These are phyloP conservation scores for Solanum hybrid DNA, from an alignment of 305 asterid genomes.

Conservation along the genomic window DNA sequence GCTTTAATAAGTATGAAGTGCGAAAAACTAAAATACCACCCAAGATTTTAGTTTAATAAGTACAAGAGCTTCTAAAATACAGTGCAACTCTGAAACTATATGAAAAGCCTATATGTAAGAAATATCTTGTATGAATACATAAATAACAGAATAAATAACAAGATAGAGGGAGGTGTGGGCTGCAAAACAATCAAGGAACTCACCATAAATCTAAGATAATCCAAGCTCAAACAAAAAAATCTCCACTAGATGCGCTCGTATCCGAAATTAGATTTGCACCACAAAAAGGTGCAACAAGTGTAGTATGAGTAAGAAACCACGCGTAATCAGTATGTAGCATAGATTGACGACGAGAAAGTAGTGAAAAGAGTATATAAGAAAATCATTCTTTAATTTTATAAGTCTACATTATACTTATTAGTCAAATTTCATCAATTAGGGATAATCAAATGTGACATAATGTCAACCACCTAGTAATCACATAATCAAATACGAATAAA, in stretches of 20 bases:
- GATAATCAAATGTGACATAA: no score
- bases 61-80: not conserved
- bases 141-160: no score
- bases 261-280: no score
- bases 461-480: no score
- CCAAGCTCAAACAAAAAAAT: not conserved
- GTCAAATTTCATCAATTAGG: no score
- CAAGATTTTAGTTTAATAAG: not conserved
- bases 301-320: not conserved
- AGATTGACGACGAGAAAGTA: no score
- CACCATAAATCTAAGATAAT: not conserved
- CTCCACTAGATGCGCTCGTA: not conserved
- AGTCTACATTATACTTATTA: no score
- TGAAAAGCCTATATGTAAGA: not conserved
- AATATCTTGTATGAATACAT: not conserved
- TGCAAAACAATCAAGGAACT: not conserved
- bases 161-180: not conserved
- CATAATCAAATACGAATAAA: no score
- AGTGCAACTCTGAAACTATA: not conserved
- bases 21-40: not conserved
- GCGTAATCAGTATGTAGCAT: no score
- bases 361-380: no score
- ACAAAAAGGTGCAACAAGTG: not conserved
- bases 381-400: no score
- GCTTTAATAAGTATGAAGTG: no score